phyloP scores from a whole-genome alignment of 192 early-diverging fungal genomes.

The Dissophora globulifera region DNA sequence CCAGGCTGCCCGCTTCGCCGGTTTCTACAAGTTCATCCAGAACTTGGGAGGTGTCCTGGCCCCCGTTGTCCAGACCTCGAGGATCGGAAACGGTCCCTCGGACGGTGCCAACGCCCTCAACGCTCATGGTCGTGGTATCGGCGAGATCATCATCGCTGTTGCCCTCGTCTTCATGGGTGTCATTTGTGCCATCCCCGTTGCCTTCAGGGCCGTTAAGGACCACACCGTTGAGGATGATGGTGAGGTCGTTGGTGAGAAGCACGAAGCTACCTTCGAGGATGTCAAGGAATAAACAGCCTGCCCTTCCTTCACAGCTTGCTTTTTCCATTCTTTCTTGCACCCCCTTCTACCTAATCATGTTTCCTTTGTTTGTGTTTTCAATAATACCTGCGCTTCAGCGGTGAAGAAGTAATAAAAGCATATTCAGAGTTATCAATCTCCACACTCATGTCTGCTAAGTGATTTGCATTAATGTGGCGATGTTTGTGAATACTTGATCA shows the following conservation, averaged over 20 bases:
- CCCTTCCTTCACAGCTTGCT: too few relatives aligned
- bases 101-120: conserved; percentile 8
- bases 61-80: conserved; percentile 37
- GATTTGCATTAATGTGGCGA: too few relatives aligned
- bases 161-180: conserved; percentile 35
- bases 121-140: conserved; percentile 30
- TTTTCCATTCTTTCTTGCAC: neutral
- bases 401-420: too few relatives aligned
- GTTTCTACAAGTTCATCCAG: conserved; percentile 54
- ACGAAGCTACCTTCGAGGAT: conserved; percentile 5
- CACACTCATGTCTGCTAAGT: too few relatives aligned
- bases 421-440: too few relatives aligned
- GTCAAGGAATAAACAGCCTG: conserved; percentile 7
- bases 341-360: too few relatives aligned
- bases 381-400: too few relatives aligned
- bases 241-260: neutral
- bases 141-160: conserved; percentile 33
- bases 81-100: conserved; percentile 31
- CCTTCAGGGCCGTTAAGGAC: conserved; percentile 30
- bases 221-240: conserved; percentile 19
- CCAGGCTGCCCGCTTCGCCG: conserved; percentile 76
- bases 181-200: conserved; percentile 35
- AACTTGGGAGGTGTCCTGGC: conserved; percentile 51
- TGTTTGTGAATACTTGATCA: too few relatives aligned
- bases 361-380: too few relatives aligned